Percentiles rank a stretch among this genome's conserved stretches.
Conservation (phyloP, 2,329 filamentous ascomycete genomes). For the Diaporthe sp. region DNA sequence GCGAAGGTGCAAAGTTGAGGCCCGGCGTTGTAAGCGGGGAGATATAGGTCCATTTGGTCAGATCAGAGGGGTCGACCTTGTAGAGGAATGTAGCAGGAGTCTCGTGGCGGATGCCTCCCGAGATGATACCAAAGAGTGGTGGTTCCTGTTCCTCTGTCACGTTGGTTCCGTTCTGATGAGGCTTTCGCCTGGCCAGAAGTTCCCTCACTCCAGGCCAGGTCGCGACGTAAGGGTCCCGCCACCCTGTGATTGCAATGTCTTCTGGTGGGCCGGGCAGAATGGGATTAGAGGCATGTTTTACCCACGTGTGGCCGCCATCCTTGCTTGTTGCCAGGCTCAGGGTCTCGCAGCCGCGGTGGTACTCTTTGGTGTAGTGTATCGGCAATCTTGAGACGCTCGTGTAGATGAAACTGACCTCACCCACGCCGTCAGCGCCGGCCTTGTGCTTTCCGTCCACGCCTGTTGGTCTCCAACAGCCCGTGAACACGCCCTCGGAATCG, state of each 20-base stretch:
- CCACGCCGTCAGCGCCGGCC: conserved; percentile 46
- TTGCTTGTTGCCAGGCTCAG: conserved; percentile 51
- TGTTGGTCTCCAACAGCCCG: conserved; percentile 59
- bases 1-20: conserved; percentile 41
- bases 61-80: conserved; percentile 49
- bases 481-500: conserved; percentile 63
- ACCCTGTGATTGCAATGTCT: conserved; percentile 44
- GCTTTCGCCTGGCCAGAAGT: conserved; percentile 38
- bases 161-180: conserved; percentile 35
- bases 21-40: conserved; percentile 46
- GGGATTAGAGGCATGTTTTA: conserved; percentile 44
- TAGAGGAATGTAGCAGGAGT: conserved; percentile 60
- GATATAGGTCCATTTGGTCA: conserved; percentile 56
- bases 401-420: conserved; percentile 46
- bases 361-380: conserved; percentile 50
- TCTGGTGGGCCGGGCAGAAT: conserved; percentile 45
- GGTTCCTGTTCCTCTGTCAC: conserved; percentile 1
- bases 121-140: conserved; percentile 57
- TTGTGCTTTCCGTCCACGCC: conserved; percentile 46
- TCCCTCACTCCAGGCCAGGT: conserved; percentile 40
- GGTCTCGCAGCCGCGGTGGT: conserved; percentile 53
- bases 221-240: conserved; percentile 47
- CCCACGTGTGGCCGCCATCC: conserved; percentile 49
- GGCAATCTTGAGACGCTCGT: conserved; percentile 47
- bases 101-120: conserved; percentile 54